These are phyloP conservation scores for Backusella mclennaniae DNA, from an alignment of 192 early-diverging fungal genomes.

Conservation along the genomic window DNA sequence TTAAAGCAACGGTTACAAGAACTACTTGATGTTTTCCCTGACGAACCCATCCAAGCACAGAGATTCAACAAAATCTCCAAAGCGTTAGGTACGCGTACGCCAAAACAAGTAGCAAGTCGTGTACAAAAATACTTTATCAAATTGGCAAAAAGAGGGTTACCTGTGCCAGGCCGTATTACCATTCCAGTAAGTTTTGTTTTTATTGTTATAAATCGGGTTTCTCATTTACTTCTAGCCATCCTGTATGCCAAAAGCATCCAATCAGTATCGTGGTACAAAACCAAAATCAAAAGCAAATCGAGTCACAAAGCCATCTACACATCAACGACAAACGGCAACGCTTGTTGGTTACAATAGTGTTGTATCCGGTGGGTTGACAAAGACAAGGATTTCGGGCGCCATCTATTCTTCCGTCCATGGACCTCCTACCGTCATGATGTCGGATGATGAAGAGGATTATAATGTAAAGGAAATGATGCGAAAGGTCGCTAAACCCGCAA, in stretches of 20 bases:
- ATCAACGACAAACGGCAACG: slow-evolving; percentile 13
- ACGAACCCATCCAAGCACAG: slow-evolving; percentile 68
- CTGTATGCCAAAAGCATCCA: slow-evolving; percentile 26
- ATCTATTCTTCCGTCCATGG: slow-evolving; percentile 38
- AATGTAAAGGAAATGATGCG: slow-evolving; percentile 44
- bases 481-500: slow-evolving; percentile 1
- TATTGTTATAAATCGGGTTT: too few relatives aligned
- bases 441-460: slow-evolving; percentile 50
- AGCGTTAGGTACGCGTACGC: slow-evolving; percentile 67
- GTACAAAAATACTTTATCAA: slow-evolving; percentile 84
- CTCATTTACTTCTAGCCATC: slow-evolving; percentile 14
- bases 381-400: slow-evolving; percentile 43
- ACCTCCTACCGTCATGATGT: slow-evolving; percentile 52
- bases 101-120: slow-evolving; percentile 72
- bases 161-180: slow-evolving; percentile 64
- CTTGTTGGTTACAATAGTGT: slow-evolving; percentile 28
- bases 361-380: slow-evolving; percentile 20
- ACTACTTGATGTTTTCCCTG: slow-evolving; percentile 62
- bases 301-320: background rate
- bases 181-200: slow-evolving; percentile 38
- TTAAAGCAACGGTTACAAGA: slow-evolving; percentile 50
- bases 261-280: background rate
- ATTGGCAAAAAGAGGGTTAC: slow-evolving; percentile 66
- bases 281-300: background rate
- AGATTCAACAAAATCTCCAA: slow-evolving; percentile 71